phyloP scores from a whole-genome alignment of 495 filamentous ascomycete genomes.

The Podospora comata region DNA sequence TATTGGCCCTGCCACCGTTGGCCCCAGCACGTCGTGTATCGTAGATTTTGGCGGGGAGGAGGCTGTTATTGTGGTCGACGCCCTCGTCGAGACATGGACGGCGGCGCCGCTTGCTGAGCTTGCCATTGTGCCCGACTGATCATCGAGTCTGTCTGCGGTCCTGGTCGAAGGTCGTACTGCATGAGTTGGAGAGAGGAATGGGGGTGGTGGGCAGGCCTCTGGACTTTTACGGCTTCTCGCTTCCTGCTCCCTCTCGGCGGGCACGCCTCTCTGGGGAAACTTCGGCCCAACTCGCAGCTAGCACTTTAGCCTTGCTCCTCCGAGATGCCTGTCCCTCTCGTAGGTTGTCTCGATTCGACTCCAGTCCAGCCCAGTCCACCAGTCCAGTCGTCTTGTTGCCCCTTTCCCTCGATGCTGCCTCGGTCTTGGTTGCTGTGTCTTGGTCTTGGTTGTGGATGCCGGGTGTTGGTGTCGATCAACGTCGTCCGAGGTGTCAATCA shows the following conservation, averaged over 20 bases:
- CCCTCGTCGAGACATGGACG: conserved; percentile 26
- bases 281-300: conserved; percentile 10
- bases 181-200: neutral
- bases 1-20: neutral
- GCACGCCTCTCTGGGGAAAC: conserved; percentile 10
- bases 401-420: no score
- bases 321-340: neutral
- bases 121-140: conserved; percentile 28
- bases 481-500: neutral
- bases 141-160: conserved; percentile 26
- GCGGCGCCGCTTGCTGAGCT: conserved; percentile 26
- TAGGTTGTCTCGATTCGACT: neutral
- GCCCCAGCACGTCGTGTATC: neutral
- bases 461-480: neutral
- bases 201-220: conserved; percentile 8
- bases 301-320: conserved; percentile 8
- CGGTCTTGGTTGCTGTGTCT: neutral
- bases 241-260: conserved; percentile 3
- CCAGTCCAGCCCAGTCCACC: neutral
- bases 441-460: neutral
- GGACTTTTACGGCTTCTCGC: conserved; percentile 5
- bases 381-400: neutral
- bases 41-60: neutral
- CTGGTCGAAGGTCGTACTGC: conserved; percentile 2
- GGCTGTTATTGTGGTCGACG: conserved; percentile 17